These are phyloP conservation scores for Exophiala viscosa DNA, from an alignment of 2,329 filamentous ascomycete species.

Conservation along the genomic window DNA sequence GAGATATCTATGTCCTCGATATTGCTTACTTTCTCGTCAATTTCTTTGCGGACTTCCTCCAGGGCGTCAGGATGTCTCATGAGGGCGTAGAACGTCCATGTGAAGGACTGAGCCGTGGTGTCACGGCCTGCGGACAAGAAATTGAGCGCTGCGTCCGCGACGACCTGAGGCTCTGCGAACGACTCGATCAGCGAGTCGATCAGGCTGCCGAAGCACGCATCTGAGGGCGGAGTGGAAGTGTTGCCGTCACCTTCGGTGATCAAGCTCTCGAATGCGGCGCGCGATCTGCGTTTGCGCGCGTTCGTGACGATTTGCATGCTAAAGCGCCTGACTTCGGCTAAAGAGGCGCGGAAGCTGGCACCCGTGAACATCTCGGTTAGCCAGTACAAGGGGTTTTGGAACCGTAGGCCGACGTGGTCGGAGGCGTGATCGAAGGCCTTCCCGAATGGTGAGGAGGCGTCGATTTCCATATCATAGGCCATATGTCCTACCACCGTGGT, in stretches of 20 bases:
- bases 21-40: slow-evolving; percentile 17
- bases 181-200: slow-evolving; percentile 59
- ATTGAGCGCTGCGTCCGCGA: slow-evolving; percentile 63
- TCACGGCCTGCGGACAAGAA: slow-evolving; percentile 64
- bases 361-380: slow-evolving; percentile 56
- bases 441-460: slow-evolving; percentile 58
- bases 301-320: slow-evolving; percentile 56
- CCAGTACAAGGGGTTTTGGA: slow-evolving; percentile 63
- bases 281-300: slow-evolving; percentile 42
- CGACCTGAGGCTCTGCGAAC: slow-evolving; percentile 51
- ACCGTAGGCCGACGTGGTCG: slow-evolving; percentile 57
- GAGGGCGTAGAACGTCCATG: slow-evolving; percentile 61
- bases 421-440: slow-evolving; percentile 61
- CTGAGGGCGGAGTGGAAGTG: background rate
- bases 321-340: slow-evolving; percentile 52
- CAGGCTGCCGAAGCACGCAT: slow-evolving; percentile 48
- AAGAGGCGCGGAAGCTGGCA: slow-evolving; percentile 46
- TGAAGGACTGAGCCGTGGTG: slow-evolving; percentile 62
- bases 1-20: slow-evolving; percentile 30
- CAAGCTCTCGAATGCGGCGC: slow-evolving; percentile 17
- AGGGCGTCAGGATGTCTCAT: slow-evolving; percentile 47
- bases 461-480: slow-evolving; percentile 68
- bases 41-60: slow-evolving; percentile 15
- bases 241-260: slow-evolving; percentile 21
- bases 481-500: slow-evolving; percentile 65